A percentile compares a stretch with the other conserved stretches of the same genome.
phyloP scores from a whole-genome alignment of 768 basidiomycete species.

The Pisolithus orientalis region DNA sequence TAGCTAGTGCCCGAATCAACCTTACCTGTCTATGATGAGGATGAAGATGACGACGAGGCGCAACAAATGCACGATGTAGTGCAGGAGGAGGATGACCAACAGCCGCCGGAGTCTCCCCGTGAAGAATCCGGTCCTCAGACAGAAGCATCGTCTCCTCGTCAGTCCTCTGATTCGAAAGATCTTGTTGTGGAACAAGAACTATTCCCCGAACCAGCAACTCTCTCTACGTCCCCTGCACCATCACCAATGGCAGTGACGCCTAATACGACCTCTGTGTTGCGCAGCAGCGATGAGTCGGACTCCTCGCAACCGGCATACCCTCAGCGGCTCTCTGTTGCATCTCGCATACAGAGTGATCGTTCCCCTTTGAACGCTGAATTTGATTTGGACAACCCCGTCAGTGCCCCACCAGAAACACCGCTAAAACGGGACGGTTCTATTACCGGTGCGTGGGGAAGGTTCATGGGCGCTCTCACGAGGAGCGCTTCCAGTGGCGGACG shows the following conservation, averaged over 20 bases:
- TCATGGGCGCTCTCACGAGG: conserved; percentile 62
- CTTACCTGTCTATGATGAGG: conserved; percentile 54
- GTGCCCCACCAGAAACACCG: conserved; percentile 35
- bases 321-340: conserved; percentile 53
- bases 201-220: conserved; percentile 43
- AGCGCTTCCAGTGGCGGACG: conserved; percentile 63
- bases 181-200: conserved; percentile 60
- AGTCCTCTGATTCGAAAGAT: conserved; percentile 55
- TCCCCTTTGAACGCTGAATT: conserved; percentile 48
- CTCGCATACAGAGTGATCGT: conserved; percentile 55
- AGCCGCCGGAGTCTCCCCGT: conserved; percentile 46
- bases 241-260: conserved; percentile 42
- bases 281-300: conserved; percentile 40
- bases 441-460: conserved; percentile 59
- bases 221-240: conserved; percentile 42
- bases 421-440: conserved; percentile 56
- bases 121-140: conserved; percentile 42
- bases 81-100: conserved; percentile 42
- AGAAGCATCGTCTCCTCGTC: conserved; percentile 48
- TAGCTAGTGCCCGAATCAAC: conserved; percentile 51
- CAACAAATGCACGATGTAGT: conserved; percentile 27
- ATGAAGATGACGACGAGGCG: conserved; percentile 35
- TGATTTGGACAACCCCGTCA: conserved; percentile 41
- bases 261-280: conserved; percentile 34
- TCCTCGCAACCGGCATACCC: conserved; percentile 52